phyloP scores from a whole-genome alignment of 2,329 filamentous ascomycete species.

The Alternaria ventricosa region DNA sequence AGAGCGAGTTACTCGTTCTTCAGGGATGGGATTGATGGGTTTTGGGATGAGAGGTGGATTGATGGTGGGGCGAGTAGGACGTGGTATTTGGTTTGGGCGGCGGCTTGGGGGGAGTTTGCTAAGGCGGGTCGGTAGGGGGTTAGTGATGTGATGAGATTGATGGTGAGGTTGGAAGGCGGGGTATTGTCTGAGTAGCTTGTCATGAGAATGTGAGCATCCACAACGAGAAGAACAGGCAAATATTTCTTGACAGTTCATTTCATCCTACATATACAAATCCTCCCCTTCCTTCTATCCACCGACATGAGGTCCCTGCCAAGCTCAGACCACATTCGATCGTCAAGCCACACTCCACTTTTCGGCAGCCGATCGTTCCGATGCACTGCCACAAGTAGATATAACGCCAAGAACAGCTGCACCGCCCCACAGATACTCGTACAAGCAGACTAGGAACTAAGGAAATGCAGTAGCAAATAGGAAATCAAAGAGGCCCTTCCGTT shows the following conservation, averaged over 20 bases:
- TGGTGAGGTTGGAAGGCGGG: not conserved
- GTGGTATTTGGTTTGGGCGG: conserved; percentile 45
- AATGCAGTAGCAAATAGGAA: not conserved
- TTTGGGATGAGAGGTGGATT: conserved; percentile 65
- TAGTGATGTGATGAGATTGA: not conserved
- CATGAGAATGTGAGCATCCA: not conserved
- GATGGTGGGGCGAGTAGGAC: conserved; percentile 73
- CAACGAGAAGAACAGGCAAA: accelerated
- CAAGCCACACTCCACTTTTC: conserved; percentile 12
- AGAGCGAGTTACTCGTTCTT: conserved; percentile 77
- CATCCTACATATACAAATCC: not conserved
- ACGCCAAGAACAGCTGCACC: conserved; percentile 11
- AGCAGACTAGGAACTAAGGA: not conserved
- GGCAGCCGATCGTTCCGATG: conserved; percentile 3
- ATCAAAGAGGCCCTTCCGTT: not conserved
- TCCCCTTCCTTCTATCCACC: not conserved
- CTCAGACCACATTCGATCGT: not conserved
- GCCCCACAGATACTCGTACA: conserved; percentile 15
- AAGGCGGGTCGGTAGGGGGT: not conserved
- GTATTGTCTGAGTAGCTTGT: not conserved
- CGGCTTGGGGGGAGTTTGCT: conserved; percentile 31
- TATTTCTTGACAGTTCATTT: not conserved
- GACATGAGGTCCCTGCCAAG: not conserved
- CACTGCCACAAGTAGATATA: conserved; percentile 17
- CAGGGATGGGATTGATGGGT: conserved; percentile 64